Base-by-base conservation (phyloP, 352 stramenopile genomes). In the Pythium oligandrum region DNA sequence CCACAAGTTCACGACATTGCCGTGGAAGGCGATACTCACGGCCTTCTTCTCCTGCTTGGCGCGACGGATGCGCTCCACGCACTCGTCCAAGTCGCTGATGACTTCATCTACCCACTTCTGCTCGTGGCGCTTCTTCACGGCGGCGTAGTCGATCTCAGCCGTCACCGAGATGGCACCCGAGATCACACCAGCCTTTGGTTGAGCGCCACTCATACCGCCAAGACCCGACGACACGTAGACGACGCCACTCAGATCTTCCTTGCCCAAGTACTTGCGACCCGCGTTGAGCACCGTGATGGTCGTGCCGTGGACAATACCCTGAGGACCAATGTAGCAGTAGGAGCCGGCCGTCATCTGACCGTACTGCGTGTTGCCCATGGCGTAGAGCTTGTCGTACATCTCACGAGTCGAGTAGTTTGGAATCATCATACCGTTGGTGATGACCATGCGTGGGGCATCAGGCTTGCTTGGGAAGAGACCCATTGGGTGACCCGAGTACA, bases 301-400 rank as follows among this genome's bases (percentile, higher is more conserved):
- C 17, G 86, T 96, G 52, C 86, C 86, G 66, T 96, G 86, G 31
- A 96, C 86, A 54, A 96, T 96, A 12, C 86, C 86, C 57, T 96
- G 86, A 4, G 86, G 86, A 7, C 86, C 86, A 48, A 96, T 96
- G 78, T 96, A 96, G 69, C 85, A 95, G 71, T 93, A 96, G 65
- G 74, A 90, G n/a, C 86, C 86, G 2, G 86, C 86, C 10, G 86
- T 96, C 86, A 95, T 96, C 63, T 96, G 86, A 12, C 87, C 87
- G 59, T 94, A 96, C 64, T 90, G 75, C 40, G 81, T 89, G 52
- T 88, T 88, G 55, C 85, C 86, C 66, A 90, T 78, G 40, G 86
- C 86, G 53, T 95, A 95, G 48, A 90, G 71, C 68, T 90, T 90
- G 66, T 95, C 83, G 70, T 93, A 94, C 66, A 88, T 85, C 35